Percentiles rank a stretch among this genome's conserved stretches.
These are phyloP conservation scores for Boletus bicolor DNA, from an alignment of 768 basidiomycete species.

Conservation along the genomic window DNA sequence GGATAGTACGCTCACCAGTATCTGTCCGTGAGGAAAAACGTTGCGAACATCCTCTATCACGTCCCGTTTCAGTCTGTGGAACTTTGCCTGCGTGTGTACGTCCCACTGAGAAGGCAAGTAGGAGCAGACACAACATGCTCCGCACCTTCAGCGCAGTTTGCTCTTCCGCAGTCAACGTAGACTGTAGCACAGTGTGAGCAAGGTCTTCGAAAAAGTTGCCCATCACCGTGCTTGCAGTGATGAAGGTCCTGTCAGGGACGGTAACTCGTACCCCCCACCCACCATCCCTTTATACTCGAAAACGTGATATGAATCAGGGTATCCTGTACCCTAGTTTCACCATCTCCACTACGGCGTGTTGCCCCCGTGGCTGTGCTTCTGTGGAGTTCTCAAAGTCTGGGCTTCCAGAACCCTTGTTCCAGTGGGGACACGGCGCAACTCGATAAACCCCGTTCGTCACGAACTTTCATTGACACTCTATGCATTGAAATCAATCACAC, in stretches of 20 bases:
- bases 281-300: not conserved
- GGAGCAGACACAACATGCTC: not conserved
- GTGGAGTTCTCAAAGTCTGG: not conserved
- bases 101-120: not conserved
- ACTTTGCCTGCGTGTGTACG: conserved; percentile 21
- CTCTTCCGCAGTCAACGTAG: conserved; percentile 21
- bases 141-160: conserved; percentile 25
- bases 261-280: not conserved
- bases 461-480: too few relatives aligned
- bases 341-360: not conserved
- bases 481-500: not conserved
- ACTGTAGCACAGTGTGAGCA: conserved; percentile 19
- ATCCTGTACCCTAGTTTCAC: not conserved
- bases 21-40: conserved; percentile 29
- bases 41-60: conserved; percentile 28
- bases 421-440: not conserved
- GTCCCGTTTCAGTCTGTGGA: conserved; percentile 28
- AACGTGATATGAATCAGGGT: not conserved
- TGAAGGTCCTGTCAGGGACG: not conserved
- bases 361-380: not conserved
- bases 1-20: conserved; percentile 19
- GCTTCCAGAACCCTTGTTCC: not conserved
- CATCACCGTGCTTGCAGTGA: conserved; percentile 8
- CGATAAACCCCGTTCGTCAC: not conserved
- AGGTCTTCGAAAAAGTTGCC: conserved; percentile 32